Conservation (phyloP, 1,139 yeast genomes). For the Pichia sp. region DNA sequence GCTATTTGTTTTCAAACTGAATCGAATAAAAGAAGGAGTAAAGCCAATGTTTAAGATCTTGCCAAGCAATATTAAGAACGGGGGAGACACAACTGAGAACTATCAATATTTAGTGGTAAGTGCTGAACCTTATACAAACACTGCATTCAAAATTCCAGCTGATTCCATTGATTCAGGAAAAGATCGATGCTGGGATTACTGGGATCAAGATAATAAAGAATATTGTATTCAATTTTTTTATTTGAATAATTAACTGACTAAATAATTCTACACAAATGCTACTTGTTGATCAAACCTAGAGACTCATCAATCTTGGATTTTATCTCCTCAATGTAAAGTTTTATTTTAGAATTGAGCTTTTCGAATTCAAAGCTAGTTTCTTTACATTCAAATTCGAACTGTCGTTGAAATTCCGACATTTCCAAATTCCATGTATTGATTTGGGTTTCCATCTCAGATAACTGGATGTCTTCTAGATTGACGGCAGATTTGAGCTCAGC, state of each 20-base stretch:
- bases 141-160: conserved; percentile 63
- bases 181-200: conserved; percentile 57
- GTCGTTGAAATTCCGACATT: conserved; percentile 36
- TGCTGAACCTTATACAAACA: conserved; percentile 79
- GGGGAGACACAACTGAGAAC: conserved; percentile 42
- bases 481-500: conserved; percentile 44
- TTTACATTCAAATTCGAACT: conserved; percentile 47
- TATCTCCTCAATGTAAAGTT: conserved; percentile 42
- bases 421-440: conserved; percentile 42
- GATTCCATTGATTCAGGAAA: conserved; percentile 44
- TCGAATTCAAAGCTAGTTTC: conserved; percentile 49
- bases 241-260: conserved; percentile 8
- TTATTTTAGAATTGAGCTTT: conserved; percentile 46
- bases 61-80: conserved; percentile 41
- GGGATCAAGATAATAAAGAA: conserved; percentile 62
- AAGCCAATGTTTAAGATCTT: conserved; percentile 62
- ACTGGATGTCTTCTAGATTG: conserved; percentile 44
- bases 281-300: conserved; percentile 6
- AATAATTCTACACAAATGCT: too few species aligned
- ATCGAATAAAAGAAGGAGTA: conserved; percentile 38
- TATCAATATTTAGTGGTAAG: conserved; percentile 66
- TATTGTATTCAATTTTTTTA: conserved; percentile 64
- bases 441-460: conserved; percentile 40
- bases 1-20: conserved; percentile 48
- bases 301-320: conserved; percentile 31